Percentiles rank a stretch among this genome's conserved stretches.
Evolutionary conservation across 768 basidiomycete species (phyloP).

Genomic region (Zangia roseola): DNA sequence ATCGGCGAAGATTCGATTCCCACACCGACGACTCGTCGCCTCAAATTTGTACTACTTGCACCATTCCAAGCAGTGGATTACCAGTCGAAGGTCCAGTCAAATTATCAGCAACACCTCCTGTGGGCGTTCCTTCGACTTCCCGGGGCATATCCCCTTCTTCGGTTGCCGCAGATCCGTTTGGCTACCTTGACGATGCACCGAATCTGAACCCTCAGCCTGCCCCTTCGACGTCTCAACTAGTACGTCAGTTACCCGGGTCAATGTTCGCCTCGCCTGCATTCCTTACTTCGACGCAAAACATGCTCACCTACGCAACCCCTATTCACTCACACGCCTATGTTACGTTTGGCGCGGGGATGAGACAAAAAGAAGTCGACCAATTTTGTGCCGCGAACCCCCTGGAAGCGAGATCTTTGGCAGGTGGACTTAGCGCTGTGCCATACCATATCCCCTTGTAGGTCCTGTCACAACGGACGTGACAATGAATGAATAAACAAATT

Average conservation of each 20-base stretch:
- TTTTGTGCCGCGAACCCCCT: constrained; percentile 70
- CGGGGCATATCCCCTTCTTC: constrained; percentile 11
- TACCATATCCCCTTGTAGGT: constrained; percentile 81
- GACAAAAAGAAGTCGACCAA: constrained; percentile 81
- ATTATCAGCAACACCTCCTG: neutral
- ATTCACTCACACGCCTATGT: constrained; percentile 74
- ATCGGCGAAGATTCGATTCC: constrained; percentile 18
- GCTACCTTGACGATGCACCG: constrained; percentile 48
- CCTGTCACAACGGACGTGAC: constrained; percentile 4
- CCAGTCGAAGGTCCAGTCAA: neutral
- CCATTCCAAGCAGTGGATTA: neutral
- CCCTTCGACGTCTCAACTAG: constrained; percentile 25
- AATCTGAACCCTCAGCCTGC: constrained; percentile 24
- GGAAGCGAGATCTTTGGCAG: constrained; percentile 52
- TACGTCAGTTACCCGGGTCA: constrained; percentile 26
- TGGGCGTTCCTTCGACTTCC: neutral
- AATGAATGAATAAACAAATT: constrained; percentile 7
- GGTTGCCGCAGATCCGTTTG: constrained; percentile 52
- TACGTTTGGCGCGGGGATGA: constrained; percentile 83
- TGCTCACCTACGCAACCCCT: constrained; percentile 53
- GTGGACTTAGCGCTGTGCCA: constrained; percentile 55
- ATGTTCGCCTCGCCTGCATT: constrained; percentile 36
- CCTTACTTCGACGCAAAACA: constrained; percentile 35
- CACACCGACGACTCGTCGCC: neutral
- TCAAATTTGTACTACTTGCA: neutral